phyloP scores from a whole-genome alignment of 139 green algal genomes.

The Pseudopediastrum boryanum region DNA sequence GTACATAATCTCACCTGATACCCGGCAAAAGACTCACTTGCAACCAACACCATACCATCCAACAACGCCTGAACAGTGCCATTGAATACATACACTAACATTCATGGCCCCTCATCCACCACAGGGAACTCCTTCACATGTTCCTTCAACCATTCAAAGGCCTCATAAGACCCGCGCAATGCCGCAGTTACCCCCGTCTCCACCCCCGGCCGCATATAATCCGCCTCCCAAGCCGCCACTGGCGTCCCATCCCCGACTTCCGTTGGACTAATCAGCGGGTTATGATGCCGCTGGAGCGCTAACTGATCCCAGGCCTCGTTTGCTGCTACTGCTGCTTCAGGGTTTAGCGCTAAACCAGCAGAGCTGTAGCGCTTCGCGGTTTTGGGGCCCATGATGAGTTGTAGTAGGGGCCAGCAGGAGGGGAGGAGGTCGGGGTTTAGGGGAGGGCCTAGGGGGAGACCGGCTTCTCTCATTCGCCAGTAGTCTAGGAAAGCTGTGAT shows the following conservation, averaged over 20 bases:
- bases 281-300: background rate
- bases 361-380: background rate
- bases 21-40: too few relatives aligned
- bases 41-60: too few relatives aligned
- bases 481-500: slow-evolving; percentile 22
- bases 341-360: background rate
- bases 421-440: slow-evolving; percentile 13
- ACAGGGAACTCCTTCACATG: slow-evolving; percentile 33
- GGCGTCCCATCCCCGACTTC: background rate
- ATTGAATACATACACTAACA: too few relatives aligned
- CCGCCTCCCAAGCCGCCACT: slow-evolving; percentile 5
- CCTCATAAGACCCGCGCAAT: slow-evolving; percentile 33
- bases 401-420: background rate
- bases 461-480: slow-evolving; percentile 17
- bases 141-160: slow-evolving; percentile 22
- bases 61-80: too few relatives aligned
- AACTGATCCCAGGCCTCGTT: background rate
- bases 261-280: background rate
- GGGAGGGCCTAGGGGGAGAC: slow-evolving; percentile 29
- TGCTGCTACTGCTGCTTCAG: background rate
- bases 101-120: background rate
- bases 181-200: background rate
- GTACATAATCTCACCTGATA: too few relatives aligned
- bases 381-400: background rate
- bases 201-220: slow-evolving; percentile 16